Percentiles rank a stretch among this genome's conserved stretches.
Conservation (phyloP, 495 filamentous ascomycete species). For the Neohortaea acidophila region DNA sequence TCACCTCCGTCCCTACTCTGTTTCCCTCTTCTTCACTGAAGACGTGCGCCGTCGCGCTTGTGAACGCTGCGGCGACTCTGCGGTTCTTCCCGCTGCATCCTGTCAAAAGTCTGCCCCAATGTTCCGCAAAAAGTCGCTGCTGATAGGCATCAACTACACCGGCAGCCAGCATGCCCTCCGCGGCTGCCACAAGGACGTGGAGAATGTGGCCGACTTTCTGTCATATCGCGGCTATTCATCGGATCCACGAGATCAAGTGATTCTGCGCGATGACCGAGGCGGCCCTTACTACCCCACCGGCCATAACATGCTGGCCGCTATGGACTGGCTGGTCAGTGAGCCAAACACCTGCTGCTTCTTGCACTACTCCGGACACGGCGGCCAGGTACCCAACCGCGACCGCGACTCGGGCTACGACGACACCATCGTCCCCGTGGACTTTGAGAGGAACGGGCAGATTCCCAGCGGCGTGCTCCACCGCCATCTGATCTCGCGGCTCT, state of each 20-base stretch:
- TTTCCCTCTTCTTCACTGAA: no score
- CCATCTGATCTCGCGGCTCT: slow-evolving; percentile 36
- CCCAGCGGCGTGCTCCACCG: slow-evolving; percentile 36
- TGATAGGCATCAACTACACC: slow-evolving; percentile 51
- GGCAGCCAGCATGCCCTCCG: slow-evolving; percentile 35
- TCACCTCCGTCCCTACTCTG: no score
- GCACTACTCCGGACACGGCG: slow-evolving; percentile 45
- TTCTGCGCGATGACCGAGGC: slow-evolving; percentile 37
- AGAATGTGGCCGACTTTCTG: slow-evolving; percentile 28
- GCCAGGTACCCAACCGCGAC: slow-evolving; percentile 25
- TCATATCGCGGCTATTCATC: slow-evolving; percentile 31
- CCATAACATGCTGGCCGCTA: slow-evolving; percentile 41
- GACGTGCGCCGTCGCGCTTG: no score
- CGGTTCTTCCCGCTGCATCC: no score
- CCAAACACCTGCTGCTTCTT: slow-evolving; percentile 38
- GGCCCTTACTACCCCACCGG: slow-evolving; percentile 39
- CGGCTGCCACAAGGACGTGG: slow-evolving; percentile 43
- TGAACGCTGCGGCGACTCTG: no score
- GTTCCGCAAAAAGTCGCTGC: slow-evolving; percentile 41
- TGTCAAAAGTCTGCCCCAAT: no score
- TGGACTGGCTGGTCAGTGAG: slow-evolving; percentile 40
- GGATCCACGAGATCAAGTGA: slow-evolving; percentile 34
- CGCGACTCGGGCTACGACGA: slow-evolving; percentile 33
- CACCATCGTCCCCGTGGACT: slow-evolving; percentile 25
- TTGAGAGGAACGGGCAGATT: slow-evolving; percentile 34